Evolutionary conservation across 345 rosid genomes (phyloP), one percentile per base, ranked within the genome.

Genomic region (Acer negundo): DNA sequence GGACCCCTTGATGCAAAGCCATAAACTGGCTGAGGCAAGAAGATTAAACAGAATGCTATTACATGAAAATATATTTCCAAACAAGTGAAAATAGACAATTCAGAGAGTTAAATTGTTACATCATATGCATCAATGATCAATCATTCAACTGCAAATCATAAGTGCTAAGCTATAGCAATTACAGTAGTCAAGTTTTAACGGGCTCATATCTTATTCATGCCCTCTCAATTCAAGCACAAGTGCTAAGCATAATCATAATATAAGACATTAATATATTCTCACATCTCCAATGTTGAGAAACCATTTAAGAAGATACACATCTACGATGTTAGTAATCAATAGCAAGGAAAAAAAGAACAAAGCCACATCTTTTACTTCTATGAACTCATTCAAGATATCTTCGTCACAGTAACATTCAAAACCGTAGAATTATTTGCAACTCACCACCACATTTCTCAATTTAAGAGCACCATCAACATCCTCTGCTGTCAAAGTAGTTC

Each of bases 391-490:
- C 46, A 9, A 42, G 1, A 42, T 42, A 42, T 8, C 46, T 42
- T 42, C 46, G 11, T 42, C 46, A 42, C 10, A 8, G 10, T 42
- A 42, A 8, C 46, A 42, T 10, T 20, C 31, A 26, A 56, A 12
- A 55, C 44, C n/a, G 13, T 28, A 19, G 56, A 79, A 66, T 31
- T 35, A 69, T 73, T 11, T 42, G 42, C 11, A 28, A 68, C 16
- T 66, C 84, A 94, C 99, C 97, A 92, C 99, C n/a, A 91, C 83
- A 47, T 92, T 91, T 80, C 92, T 90, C 66, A 94, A 87, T 81
- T 85, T 90, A 75, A 94, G 91, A 62, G 99, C 98, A 73, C 89
- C 87, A 78, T 92, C 97, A 46, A 96, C 98, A 78, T 96, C 98
- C 38, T 90, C 87, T 24, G 90, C 76, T 3, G 97, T 90, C 82